Evolutionary conservation across 1,139 yeast species (phyloP).

Genomic region (Candida sanyaensis): DNA sequence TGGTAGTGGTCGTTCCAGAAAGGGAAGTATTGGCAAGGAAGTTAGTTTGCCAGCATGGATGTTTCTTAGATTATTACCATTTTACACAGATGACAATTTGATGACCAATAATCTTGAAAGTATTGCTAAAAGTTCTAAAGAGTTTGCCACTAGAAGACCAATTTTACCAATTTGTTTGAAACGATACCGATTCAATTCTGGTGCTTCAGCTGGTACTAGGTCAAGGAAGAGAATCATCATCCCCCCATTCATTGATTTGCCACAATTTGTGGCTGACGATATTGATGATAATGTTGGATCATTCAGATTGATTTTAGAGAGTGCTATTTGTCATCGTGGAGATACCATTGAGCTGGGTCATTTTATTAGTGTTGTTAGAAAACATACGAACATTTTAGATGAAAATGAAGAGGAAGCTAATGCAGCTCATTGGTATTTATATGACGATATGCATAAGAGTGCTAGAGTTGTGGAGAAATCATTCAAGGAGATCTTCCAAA

Average conservation of each 20-base stretch:
- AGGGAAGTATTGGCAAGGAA: slow-evolving; percentile 63
- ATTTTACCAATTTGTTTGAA: slow-evolving; percentile 74
- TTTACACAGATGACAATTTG: slow-evolving; percentile 62
- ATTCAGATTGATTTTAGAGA: slow-evolving; percentile 68
- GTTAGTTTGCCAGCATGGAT: slow-evolving; percentile 84
- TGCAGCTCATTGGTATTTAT: slow-evolving; percentile 61
- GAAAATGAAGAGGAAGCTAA: slow-evolving; percentile 40
- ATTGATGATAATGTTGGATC: slow-evolving; percentile 45
- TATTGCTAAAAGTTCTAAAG: slow-evolving; percentile 36
- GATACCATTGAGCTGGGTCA: slow-evolving; percentile 66
- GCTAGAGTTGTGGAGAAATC: slow-evolving; percentile 48
- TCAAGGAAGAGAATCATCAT: slow-evolving; percentile 60
- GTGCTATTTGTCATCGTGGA: slow-evolving; percentile 80
- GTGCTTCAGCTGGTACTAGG: slow-evolving; percentile 47
- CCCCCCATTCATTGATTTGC: slow-evolving; percentile 69
- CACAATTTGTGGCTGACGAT: slow-evolving; percentile 77
- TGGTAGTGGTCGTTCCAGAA: slow-evolving; percentile 28
- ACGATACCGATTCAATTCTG: slow-evolving; percentile 57
- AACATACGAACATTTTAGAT: slow-evolving; percentile 29
- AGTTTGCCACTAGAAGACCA: slow-evolving; percentile 60
- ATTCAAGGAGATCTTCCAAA: slow-evolving; percentile 56
- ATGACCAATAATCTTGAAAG: slow-evolving; percentile 24
- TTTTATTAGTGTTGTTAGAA: slow-evolving; percentile 60
- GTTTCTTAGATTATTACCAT: slow-evolving; percentile 75
- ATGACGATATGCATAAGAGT: slow-evolving; percentile 60